Percentiles rank a stretch among this genome's conserved stretches.
Conservation (phyloP, 306 rosid genomes). For the Acacia confusa region DNA sequence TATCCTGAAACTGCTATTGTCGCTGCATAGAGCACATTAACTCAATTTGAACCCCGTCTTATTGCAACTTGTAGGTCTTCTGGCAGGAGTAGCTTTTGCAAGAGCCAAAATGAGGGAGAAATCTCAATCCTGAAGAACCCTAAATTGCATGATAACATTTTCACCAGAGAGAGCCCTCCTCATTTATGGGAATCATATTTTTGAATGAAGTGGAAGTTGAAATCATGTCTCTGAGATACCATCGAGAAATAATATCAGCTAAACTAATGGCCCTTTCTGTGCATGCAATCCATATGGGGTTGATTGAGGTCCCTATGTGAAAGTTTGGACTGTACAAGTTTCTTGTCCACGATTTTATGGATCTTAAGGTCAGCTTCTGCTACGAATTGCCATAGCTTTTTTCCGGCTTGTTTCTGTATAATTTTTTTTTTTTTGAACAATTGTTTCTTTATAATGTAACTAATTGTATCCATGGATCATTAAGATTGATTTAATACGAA, state of each 20-base stretch:
- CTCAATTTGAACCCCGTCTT: slow-evolving; percentile 22
- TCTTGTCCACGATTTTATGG: slow-evolving; percentile 24
- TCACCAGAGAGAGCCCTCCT: slow-evolving; percentile 11
- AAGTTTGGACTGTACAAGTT: background rate
- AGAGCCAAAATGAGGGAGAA: slow-evolving; percentile 90
- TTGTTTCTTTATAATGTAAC: slow-evolving; percentile 27
- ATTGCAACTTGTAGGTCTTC: slow-evolving; percentile 63
- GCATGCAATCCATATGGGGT: slow-evolving; percentile 10
- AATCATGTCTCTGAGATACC: slow-evolving; percentile 17
- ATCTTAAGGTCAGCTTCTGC: background rate
- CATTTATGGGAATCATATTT: slow-evolving; percentile 28
- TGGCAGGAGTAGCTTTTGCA: slow-evolving; percentile 94
- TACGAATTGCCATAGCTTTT: slow-evolving; percentile 18
- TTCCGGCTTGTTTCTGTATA: slow-evolving; percentile 16
- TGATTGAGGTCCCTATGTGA: background rate
- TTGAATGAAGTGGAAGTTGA: slow-evolving; percentile 28
- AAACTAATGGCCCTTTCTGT: slow-evolving; percentile 3
- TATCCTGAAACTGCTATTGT: background rate
- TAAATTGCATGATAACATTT: slow-evolving; percentile 3
- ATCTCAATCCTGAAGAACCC: slow-evolving; percentile 49
- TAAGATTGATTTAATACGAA: slow-evolving; percentile 16
- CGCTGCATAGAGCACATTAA: background rate
- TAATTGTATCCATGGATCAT: slow-evolving; percentile 1
- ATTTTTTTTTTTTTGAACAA: no score
- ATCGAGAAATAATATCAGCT: slow-evolving; percentile 18